A percentile compares a stretch with the other conserved stretches of the same genome.
phyloP scores from a whole-genome alignment of 352 stramenopile genomes.

The Globisporangium radiosum region DNA sequence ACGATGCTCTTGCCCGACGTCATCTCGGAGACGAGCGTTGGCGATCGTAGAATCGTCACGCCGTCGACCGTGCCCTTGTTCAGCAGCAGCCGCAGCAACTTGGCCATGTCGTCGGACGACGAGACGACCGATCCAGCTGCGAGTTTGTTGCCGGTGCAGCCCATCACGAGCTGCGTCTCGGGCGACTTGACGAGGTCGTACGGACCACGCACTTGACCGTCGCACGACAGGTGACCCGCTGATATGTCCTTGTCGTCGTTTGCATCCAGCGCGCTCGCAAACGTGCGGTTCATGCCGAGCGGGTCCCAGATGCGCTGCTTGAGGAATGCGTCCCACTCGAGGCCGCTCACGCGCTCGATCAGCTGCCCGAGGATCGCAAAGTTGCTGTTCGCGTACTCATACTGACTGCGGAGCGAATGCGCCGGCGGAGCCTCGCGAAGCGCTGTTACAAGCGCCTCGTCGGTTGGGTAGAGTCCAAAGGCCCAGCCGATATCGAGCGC shows the following conservation, averaged over 20 bases:
- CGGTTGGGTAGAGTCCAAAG: conserved; percentile 30
- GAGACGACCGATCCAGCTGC: conserved; percentile 43
- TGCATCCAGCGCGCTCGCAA: conserved; percentile 23
- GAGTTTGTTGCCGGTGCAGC: conserved; percentile 20
- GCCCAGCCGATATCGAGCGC: conserved; percentile 18
- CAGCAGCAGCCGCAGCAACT: conserved; percentile 42
- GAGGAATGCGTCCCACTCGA: conserved; percentile 47
- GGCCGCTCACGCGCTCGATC: conserved; percentile 37
- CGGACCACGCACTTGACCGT: conserved; percentile 32
- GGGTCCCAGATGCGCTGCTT: conserved; percentile 42
- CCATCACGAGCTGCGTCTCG: conserved; percentile 25
- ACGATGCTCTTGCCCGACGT: conserved; percentile 43
- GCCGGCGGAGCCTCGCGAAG: conserved; percentile 31
- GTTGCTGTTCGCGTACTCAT: conserved; percentile 60
- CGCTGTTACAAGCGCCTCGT: conserved; percentile 27
- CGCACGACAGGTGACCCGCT: conserved; percentile 45
- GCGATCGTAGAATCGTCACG: conserved; percentile 35
- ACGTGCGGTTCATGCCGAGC: conserved; percentile 53
- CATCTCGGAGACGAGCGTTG: conserved; percentile 42
- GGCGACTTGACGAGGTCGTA: conserved; percentile 29
- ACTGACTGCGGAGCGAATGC: conserved; percentile 35
- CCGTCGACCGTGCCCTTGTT: conserved; percentile 58
- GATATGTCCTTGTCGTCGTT: conserved; percentile 22
- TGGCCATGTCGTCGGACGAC: conserved; percentile 47
- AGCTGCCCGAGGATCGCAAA: conserved; percentile 58